A percentile compares a stretch with the other conserved stretches of the same genome.
phyloP scores from a whole-genome alignment of 2,329 filamentous ascomycete genomes.

The Penicillium decumbens region DNA sequence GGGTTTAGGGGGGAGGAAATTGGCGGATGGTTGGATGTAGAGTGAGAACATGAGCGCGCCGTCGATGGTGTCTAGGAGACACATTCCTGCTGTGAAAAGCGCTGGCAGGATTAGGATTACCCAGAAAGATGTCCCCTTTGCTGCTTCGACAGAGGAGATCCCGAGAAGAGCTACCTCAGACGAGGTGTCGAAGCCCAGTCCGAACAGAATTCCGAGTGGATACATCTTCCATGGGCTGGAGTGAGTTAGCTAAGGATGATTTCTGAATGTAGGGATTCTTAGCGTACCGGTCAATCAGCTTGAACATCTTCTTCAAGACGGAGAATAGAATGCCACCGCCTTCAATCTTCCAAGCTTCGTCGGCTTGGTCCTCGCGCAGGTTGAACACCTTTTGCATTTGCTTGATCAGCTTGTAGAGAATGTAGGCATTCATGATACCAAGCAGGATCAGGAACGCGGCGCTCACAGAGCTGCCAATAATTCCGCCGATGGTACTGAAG shows the following conservation, averaged over 20 bases:
- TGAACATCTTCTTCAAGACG: conserved; percentile 71
- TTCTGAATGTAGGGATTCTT: too few species aligned
- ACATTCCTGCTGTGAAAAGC: conserved; percentile 93
- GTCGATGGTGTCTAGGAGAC: conserved; percentile 84
- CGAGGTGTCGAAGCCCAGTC: conserved; percentile 90
- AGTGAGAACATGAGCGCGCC: conserved; percentile 93
- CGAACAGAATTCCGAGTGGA: conserved; percentile 80
- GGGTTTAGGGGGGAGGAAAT: conserved; percentile 35
- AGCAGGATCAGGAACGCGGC: conserved; percentile 77
- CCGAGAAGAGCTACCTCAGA: conserved; percentile 90
- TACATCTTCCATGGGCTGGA: conserved; percentile 82
- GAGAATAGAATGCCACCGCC: conserved; percentile 70
- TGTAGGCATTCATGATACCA: conserved; percentile 78
- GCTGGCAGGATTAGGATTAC: conserved; percentile 87
- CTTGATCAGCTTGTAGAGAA: conserved; percentile 70
- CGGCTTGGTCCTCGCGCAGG: conserved; percentile 43
- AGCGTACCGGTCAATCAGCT: conserved; percentile 55
- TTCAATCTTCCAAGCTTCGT: conserved; percentile 62
- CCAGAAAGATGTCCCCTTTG: conserved; percentile 85
- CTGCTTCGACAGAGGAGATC: conserved; percentile 81
- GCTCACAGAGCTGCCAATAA: conserved; percentile 83
- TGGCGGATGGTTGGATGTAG: conserved; percentile 60
- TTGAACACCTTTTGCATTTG: conserved; percentile 61
- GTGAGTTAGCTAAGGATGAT: background rate
- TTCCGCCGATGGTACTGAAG: conserved; percentile 75